Evolutionary conservation across 257 asterid species (phyloP).

Genomic region (Solanum virginianum): DNA sequence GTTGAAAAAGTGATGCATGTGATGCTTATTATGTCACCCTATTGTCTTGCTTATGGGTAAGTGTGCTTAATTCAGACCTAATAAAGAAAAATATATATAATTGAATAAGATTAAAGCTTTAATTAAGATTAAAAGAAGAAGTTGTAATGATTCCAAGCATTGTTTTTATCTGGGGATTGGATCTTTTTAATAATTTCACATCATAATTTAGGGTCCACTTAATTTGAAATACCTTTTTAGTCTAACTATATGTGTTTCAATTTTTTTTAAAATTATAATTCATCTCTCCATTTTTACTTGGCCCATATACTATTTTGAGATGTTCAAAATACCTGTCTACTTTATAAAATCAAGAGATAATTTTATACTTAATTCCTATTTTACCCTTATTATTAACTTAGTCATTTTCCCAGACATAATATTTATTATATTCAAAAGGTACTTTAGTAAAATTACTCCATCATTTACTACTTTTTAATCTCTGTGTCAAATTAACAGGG

Average conservation of each 20-base stretch:
- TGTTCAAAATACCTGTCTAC: too few species aligned
- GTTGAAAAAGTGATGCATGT: conserved; percentile 39
- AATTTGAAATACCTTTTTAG: neutral
- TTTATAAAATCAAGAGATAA: too few species aligned
- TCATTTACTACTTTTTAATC: too few species aligned
- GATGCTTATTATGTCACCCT: conserved; percentile 41
- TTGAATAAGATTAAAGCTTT: neutral
- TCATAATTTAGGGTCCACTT: neutral
- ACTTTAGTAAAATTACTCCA: too few species aligned
- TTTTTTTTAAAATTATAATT: neutral
- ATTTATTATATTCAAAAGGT: too few species aligned
- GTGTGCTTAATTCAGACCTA: conserved; percentile 4
- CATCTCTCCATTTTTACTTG: too few species aligned
- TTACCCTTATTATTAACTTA: too few species aligned
- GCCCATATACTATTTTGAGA: too few species aligned
- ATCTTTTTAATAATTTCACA: neutral
- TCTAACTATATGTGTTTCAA: neutral
- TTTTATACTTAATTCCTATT: too few species aligned
- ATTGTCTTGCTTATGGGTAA: conserved; percentile 61
- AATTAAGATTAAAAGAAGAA: neutral
- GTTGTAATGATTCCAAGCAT: conserved; percentile 2
- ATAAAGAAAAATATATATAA: neutral
- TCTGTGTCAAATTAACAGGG: too few species aligned
- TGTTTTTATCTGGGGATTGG: neutral
- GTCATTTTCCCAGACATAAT: too few species aligned